Base-by-base conservation (phyloP, 2,329 filamentous ascomycete genomes). In the Curvularia spicifera region DNA sequence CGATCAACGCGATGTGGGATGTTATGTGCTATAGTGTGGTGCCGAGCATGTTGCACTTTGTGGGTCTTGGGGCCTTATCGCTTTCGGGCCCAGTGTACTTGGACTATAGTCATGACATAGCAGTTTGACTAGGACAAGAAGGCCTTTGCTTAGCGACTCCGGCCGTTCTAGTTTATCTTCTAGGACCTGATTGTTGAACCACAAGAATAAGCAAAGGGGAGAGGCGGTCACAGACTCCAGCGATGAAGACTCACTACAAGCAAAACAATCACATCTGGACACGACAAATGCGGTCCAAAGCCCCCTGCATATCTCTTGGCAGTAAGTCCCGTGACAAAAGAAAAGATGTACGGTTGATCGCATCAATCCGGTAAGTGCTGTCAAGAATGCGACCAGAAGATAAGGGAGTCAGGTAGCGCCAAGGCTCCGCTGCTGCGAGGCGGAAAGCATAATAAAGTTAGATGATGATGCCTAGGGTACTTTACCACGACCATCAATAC, bases 231-330 rank as follows among this genome's bases (percentile, higher is more conserved):
- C 40, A 31, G 2, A 18, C 7, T 45, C 31, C n/a, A 18, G 35
- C 31, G 29, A 1, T 13, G 44, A 5, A 42, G 48, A 31, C 28
- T 51, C 49, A 48, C 55, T 47, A 42, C 51, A 50, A 51, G 52
- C 31, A 18, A 44, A 15, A 51, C 33, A 46, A 49, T 39, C 31
- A 51, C 33, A 35, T 49, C 35, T 29, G 45, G 31, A 55, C 35
- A 42, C 15, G 53, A 56, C 31, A 24, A 40, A 50, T 53, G 42
- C 26, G 51, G 26, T 57, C 43, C 33, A 39, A 22, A 26, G 20
- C 40, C 29, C 50, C 50, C 26, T 53, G 44, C 46, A 46, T 22
- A 53, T 57, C 46, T 48, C 29, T 51, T 50, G 51, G 56, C 59
- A 61, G 61, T 48, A 40, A 55, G 22, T 15, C 29, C 33, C 43